A percentile compares a stretch with the other conserved stretches of the same genome.
Conservation (phyloP, 768 basidiomycete genomes). For the Naganishia vaughanmartiniae region DNA sequence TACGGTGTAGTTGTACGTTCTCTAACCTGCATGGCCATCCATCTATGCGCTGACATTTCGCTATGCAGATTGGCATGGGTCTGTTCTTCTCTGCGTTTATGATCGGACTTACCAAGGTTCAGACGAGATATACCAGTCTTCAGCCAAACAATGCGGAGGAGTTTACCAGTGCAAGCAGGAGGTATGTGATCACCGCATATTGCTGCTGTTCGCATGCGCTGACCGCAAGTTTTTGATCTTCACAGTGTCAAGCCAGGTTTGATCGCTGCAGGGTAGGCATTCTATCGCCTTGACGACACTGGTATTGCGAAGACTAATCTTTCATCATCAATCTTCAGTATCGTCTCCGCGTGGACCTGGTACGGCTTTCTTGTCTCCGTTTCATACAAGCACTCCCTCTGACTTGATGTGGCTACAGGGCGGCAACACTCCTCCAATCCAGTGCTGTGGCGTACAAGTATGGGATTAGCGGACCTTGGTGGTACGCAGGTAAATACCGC, state of each 20-base stretch:
- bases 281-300: background rate
- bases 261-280: conserved; percentile 81
- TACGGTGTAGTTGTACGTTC: conserved; percentile 68
- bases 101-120: conserved; percentile 72
- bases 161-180: conserved; percentile 51
- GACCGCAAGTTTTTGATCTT: background rate
- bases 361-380: background rate
- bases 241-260: conserved; percentile 76
- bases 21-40: background rate
- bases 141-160: conserved; percentile 73
- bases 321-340: background rate
- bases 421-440: conserved; percentile 54
- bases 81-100: conserved; percentile 77
- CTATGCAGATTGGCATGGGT: conserved; percentile 64
- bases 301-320: background rate
- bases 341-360: conserved; percentile 66
- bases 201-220: background rate
- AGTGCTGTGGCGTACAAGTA: conserved; percentile 82
- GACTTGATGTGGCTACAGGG: conserved; percentile 35
- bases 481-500: conserved; percentile 59
- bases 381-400: background rate
- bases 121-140: conserved; percentile 70
- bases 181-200: conserved; percentile 33
- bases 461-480: conserved; percentile 76
- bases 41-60: background rate